Evolutionary conservation across 495 filamentous ascomycete species (phyloP).

Genomic region (Aspergillus haitiensis): DNA sequence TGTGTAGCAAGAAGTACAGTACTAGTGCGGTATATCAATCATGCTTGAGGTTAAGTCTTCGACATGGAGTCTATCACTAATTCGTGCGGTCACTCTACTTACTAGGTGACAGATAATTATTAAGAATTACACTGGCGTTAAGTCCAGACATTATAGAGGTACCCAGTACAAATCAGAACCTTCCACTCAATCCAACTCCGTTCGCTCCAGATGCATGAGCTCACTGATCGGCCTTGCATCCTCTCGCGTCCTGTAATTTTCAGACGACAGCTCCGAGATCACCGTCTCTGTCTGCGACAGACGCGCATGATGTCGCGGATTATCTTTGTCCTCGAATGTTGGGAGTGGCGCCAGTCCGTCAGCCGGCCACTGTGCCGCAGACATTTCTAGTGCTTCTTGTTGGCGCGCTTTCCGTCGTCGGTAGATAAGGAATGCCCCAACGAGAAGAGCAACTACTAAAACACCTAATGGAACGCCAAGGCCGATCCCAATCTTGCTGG

Average conservation of each 20-base stretch:
- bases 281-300: background rate
- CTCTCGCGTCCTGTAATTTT: background rate
- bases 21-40: too few relatives aligned
- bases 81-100: too few relatives aligned
- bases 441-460: background rate
- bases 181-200: background rate
- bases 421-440: constrained; percentile 7
- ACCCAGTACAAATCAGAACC: too few relatives aligned
- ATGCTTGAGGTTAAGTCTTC: too few relatives aligned
- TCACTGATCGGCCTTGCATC: background rate
- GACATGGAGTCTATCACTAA: too few relatives aligned
- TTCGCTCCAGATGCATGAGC: background rate
- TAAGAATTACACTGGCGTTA: too few relatives aligned
- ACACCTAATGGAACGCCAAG: constrained; percentile 11
- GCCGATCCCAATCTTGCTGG: constrained; percentile 3
- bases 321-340: background rate
- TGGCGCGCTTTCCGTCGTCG: background rate
- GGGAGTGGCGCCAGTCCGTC: background rate
- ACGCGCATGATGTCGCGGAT: background rate
- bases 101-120: too few relatives aligned
- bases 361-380: background rate
- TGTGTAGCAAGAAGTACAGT: too few relatives aligned
- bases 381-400: background rate
- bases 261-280: background rate
- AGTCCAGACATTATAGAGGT: too few relatives aligned